phyloP scores from a whole-genome alignment of 2,329 filamentous ascomycete species.

The Sporothrix brasiliensis region DNA sequence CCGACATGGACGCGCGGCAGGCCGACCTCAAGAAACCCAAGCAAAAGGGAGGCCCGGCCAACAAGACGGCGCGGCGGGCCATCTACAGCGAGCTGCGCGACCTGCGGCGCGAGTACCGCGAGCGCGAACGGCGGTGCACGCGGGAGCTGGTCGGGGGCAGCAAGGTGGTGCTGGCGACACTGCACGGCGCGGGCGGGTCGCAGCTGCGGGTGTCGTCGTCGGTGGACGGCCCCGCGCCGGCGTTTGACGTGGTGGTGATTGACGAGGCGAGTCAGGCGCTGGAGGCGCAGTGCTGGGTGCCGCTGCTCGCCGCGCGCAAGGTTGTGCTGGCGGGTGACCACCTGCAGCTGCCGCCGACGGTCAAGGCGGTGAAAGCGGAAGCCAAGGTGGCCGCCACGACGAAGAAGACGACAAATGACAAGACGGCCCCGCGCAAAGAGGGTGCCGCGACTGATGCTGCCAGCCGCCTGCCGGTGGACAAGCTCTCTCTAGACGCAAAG shows the following conservation, averaged over 20 bases:
- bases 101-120: slow-evolving; percentile 82
- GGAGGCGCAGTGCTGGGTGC: slow-evolving; percentile 97
- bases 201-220: slow-evolving; percentile 60
- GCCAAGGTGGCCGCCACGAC: slow-evolving; percentile 50
- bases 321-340: slow-evolving; percentile 92
- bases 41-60: slow-evolving; percentile 56
- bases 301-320: slow-evolving; percentile 77
- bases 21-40: slow-evolving; percentile 75
- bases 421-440: not conserved
- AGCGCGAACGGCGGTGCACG: slow-evolving; percentile 81
- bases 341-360: slow-evolving; percentile 88
- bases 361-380: slow-evolving; percentile 77
- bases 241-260: slow-evolving; percentile 92
- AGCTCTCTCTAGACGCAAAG: slow-evolving; percentile 41
- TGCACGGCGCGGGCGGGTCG: slow-evolving; percentile 87
- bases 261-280: slow-evolving; percentile 95
- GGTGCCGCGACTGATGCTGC: not conserved
- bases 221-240: slow-evolving; percentile 53
- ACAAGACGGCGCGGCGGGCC: slow-evolving; percentile 65
- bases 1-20: slow-evolving; percentile 92
- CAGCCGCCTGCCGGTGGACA: slow-evolving; percentile 35
- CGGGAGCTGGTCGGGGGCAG: slow-evolving; percentile 72
- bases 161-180: slow-evolving; percentile 86
- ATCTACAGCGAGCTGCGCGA: slow-evolving; percentile 87
- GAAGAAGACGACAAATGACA: not conserved